These are phyloP conservation scores for Fusarium globosum DNA, from an alignment of 2,329 filamentous ascomycete species.

Conservation along the genomic window DNA sequence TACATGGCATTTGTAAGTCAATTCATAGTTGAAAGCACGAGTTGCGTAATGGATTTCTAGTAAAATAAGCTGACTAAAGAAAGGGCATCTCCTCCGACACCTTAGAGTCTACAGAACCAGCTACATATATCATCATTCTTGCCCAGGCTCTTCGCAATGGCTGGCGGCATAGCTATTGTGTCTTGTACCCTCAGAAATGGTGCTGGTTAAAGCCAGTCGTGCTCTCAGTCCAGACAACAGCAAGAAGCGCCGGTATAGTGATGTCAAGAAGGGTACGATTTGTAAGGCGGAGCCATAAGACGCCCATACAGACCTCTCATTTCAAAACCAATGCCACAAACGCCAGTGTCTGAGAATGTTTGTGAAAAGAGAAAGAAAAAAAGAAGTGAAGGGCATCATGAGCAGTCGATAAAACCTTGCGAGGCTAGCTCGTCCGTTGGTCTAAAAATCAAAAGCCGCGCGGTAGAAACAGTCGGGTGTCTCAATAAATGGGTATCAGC, in stretches of 20 bases:
- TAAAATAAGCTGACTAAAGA: slow-evolving; percentile 38
- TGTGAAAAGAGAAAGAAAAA: slow-evolving; percentile 18
- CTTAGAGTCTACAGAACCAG: slow-evolving; percentile 42
- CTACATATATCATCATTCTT: slow-evolving; percentile 34
- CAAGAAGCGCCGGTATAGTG: slow-evolving; percentile 3
- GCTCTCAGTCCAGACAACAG: slow-evolving; percentile 14
- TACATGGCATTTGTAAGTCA: not conserved
- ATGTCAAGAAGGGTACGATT: slow-evolving; percentile 23
- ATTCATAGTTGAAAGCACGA: not conserved
- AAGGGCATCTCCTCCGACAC: slow-evolving; percentile 40
- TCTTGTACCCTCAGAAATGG: not conserved
- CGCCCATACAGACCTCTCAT: slow-evolving; percentile 28
- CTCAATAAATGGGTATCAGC: slow-evolving; percentile 37
- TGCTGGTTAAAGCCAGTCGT: slow-evolving; percentile 3
- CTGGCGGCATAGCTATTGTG: not conserved
- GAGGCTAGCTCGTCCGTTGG: slow-evolving; percentile 20
- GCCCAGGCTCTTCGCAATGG: not conserved
- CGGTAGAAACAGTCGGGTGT: slow-evolving; percentile 15
- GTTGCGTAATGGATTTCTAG: slow-evolving; percentile 35
- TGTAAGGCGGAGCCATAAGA: slow-evolving; percentile 14
- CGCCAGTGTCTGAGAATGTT: slow-evolving; percentile 29
- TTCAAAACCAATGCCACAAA: slow-evolving; percentile 36
- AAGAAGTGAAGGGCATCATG: slow-evolving; percentile 25
- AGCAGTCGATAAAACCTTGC: slow-evolving; percentile 30
- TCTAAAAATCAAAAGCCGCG: slow-evolving; percentile 23